phyloP scores from a whole-genome alignment of 306 rosid species.

The Cotoneaster glaucophyllus region DNA sequence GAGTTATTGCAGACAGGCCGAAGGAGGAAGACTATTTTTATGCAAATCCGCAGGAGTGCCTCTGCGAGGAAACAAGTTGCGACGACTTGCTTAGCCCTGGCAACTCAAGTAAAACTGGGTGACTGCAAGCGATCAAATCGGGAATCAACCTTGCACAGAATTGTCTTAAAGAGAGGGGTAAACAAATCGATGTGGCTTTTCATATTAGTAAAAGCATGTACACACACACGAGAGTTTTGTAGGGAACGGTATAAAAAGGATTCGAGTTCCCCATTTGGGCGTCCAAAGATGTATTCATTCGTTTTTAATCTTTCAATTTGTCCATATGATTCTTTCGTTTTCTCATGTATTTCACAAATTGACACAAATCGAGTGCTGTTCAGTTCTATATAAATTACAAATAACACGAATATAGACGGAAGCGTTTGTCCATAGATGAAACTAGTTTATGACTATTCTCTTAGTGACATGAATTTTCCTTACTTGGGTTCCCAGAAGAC shows the following conservation, averaged over 20 bases:
- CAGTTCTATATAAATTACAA: conserved; percentile 7
- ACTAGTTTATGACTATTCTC: not conserved
- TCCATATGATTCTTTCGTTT: conserved; percentile 14
- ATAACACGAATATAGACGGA: not conserved
- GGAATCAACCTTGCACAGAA: conserved; percentile 22
- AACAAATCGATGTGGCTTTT: conserved; percentile 21
- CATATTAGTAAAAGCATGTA: conserved; percentile 25
- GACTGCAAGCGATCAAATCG: conserved; percentile 19
- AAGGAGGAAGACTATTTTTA: conserved; percentile 93
- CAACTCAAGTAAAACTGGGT: conserved; percentile 30
- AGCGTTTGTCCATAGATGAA: not conserved
- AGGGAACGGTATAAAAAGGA: conserved; percentile 29
- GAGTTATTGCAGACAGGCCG: conserved; percentile 54
- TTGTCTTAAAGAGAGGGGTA: conserved; percentile 14
- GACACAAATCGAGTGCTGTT: not conserved
- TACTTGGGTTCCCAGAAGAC: conserved; percentile 65
- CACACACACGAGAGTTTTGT: conserved; percentile 48
- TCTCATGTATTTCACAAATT: not conserved
- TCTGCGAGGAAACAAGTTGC: conserved; percentile 57
- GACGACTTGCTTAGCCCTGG: conserved; percentile 35
- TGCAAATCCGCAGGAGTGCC: conserved; percentile 84
- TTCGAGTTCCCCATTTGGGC: conserved; percentile 27
- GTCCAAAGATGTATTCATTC: conserved; percentile 28
- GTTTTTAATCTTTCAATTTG: conserved; percentile 13
- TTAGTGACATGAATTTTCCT: not conserved